Conservation (phyloP, 352 stramenopile species). For the Phytophthora tentaculata region DNA sequence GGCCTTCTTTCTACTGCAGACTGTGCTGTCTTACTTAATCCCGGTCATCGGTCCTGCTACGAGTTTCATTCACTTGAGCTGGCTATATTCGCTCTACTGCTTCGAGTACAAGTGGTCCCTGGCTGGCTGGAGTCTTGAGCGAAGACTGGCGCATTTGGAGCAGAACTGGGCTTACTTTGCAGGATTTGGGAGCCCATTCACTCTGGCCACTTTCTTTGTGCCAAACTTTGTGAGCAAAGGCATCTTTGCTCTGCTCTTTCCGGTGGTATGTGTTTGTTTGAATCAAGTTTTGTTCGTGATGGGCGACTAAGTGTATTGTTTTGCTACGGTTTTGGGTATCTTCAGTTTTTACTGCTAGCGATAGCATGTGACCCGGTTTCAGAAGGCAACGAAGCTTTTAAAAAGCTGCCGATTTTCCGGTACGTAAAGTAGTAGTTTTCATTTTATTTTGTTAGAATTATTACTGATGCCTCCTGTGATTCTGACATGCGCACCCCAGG, state of each 20-base stretch:
- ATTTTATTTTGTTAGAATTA: too few relatives aligned
- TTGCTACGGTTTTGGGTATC: neutral
- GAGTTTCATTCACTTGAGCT: conserved; percentile 89
- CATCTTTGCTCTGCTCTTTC: conserved; percentile 89
- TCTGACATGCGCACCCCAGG: too few relatives aligned
- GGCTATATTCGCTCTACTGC: conserved; percentile 91
- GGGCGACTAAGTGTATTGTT: neutral
- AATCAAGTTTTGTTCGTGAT: neutral
- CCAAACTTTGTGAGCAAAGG: conserved; percentile 92
- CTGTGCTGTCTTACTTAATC: conserved; percentile 83
- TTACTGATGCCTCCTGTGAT: too few relatives aligned
- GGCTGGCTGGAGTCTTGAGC: conserved; percentile 86
- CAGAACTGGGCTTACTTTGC: conserved; percentile 91
- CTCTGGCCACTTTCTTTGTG: conserved; percentile 88
- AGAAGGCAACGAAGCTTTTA: conserved; percentile 47
- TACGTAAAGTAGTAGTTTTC: conserved; percentile 26
- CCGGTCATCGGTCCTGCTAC: conserved; percentile 72
- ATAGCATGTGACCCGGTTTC: conserved; percentile 80
- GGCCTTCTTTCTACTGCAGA: conserved; percentile 87
- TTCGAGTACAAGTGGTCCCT: conserved; percentile 93
- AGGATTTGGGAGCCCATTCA: conserved; percentile 88
- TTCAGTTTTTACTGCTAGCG: conserved; percentile 82
- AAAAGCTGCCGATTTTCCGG: conserved; percentile 82
- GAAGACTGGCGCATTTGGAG: conserved; percentile 77
- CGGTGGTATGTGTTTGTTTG: conserved; percentile 54